Base-by-base conservation (phyloP, 2,329 filamentous ascomycete genomes). In the Bipolaris bicolor region DNA sequence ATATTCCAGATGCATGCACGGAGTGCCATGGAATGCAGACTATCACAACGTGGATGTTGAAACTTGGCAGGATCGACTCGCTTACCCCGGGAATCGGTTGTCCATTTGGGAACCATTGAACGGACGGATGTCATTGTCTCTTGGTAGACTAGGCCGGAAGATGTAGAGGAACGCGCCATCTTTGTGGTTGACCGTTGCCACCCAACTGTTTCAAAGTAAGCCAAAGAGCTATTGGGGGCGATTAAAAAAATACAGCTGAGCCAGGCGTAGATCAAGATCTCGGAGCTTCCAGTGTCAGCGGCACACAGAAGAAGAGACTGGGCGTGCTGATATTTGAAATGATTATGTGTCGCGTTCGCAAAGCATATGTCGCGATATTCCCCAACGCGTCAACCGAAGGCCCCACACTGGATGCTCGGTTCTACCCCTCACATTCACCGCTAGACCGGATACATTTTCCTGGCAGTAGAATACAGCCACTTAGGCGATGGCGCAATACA, bases 21-120 rank as follows among this genome's bases (percentile, higher is more conserved):
- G 31, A 68, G 39, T 9, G 60, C 62, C 55, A 63, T 67, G 7
- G 58, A 55, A 33, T 63, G 53, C 4, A 71, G 52, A 5, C 58
- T 64, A 22, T 62, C 55, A n/a, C 57, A 57, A 13, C 64, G 58
- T 18, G 24, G 55, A 7, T 62, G 55, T 10, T 44, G 57, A 24
- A 63, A 57, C 15, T 39, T 43, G 7, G 49, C 40, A 20, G 61
- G 64, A 31, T 63, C 45, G n/a, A 55, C 20, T n/a, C 52, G 57
- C 49, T 24, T 60, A 18, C 67, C 64, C n/a, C 56, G 47, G 18
- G 55, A 57, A 34, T 57, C 51, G 24, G 48, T 61, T 24, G 55
- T 41, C 67, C 67, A 70, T 34, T 33, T 55, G 11, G 60, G 52
- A 22, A 64, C 44, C 66, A 68, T 70, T 16, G 67, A 66, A 13